Evolutionary conservation across 73 alveolate genomes (phyloP).

Genomic region (Blepharisma stoltei): DNA sequence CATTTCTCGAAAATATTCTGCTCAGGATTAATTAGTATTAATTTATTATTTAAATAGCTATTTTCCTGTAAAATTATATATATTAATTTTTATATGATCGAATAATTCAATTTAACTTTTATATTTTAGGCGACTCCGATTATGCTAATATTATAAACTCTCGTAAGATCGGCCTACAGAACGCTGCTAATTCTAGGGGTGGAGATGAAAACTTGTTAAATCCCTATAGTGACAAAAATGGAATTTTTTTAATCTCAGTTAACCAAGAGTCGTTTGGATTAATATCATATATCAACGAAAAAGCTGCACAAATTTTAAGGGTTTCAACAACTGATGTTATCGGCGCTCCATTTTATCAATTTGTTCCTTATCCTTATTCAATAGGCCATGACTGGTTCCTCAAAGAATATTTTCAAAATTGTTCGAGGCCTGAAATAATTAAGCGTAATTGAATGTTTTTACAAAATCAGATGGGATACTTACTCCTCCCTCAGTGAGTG

Average conservation of each 20-base stretch:
- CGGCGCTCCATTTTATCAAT: not conserved
- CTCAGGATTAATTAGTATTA: no score
- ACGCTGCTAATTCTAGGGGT: no score
- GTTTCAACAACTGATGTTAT: not conserved
- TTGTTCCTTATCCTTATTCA: not conserved
- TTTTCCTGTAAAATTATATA: no score
- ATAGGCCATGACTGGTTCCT: not conserved
- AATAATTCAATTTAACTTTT: no score
- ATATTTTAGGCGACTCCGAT: no score
- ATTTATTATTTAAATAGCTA: no score
- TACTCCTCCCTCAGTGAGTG: no score
- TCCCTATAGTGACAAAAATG: constrained; percentile 2
- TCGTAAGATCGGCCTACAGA: no score
- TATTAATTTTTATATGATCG: no score
- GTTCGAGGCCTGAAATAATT: not conserved
- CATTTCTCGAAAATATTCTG: no score
- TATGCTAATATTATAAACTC: no score
- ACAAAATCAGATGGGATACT: constrained; percentile 10
- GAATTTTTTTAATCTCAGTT: constrained; percentile 5
- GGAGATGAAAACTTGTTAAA: no score
- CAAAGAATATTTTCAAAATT: not conserved
- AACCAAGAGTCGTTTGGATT: not conserved
- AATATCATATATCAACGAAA: not conserved
- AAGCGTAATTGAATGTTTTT: not conserved
- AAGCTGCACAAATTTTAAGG: not conserved